Evolutionary conservation across 139 green algal species (phyloP).

Genomic region (Coelastrella sp.): DNA sequence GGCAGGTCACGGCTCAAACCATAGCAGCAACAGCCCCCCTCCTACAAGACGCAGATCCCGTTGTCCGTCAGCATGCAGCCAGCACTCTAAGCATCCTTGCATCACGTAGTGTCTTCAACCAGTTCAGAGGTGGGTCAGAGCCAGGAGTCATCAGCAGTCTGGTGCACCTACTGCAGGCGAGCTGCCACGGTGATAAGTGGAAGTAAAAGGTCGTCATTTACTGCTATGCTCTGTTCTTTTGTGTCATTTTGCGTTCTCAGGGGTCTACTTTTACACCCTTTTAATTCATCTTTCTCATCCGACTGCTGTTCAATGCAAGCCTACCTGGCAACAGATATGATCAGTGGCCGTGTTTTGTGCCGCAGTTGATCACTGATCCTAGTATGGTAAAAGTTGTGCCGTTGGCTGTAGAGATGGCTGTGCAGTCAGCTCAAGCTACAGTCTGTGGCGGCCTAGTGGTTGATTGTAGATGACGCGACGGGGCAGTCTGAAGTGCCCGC

Average conservation of each 20-base stretch:
- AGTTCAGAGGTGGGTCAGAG: slow-evolving; percentile 2
- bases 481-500: too few species aligned
- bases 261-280: too few species aligned
- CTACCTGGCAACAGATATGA: too few species aligned
- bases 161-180: neutral
- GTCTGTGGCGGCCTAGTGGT: too few species aligned
- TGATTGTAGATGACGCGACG: too few species aligned
- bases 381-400: too few species aligned
- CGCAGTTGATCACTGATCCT: too few species aligned
- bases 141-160: neutral
- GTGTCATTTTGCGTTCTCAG: neutral
- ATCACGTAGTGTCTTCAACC: neutral
- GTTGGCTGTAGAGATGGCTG: neutral
- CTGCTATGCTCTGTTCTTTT: neutral
- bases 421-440: too few species aligned
- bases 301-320: too few species aligned
- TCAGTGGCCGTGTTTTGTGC: too few species aligned
- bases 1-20: neutral
- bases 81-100: slow-evolving; percentile 1
- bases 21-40: neutral
- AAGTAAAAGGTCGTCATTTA: neutral
- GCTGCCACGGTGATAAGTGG: neutral
- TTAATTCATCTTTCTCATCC: too few species aligned
- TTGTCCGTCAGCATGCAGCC: slow-evolving; percentile 1
- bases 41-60: neutral